These are phyloP conservation scores for Lachancea fermentati DNA, from an alignment of 805 yeast genomes.

Conservation along the genomic window DNA sequence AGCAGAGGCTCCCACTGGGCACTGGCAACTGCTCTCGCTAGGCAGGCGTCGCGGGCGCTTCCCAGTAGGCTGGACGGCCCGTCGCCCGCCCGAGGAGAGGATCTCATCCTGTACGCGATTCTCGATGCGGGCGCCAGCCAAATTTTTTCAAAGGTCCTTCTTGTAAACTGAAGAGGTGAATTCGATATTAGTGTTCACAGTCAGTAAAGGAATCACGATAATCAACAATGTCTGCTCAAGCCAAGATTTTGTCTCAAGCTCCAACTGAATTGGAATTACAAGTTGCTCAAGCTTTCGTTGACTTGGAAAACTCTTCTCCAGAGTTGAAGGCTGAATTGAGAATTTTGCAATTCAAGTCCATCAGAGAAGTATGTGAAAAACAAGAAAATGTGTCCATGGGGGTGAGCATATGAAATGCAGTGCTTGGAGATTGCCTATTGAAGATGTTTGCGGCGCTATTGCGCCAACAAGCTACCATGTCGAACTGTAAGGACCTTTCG, in stretches of 20 bases:
- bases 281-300: constrained; percentile 97
- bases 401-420: no score
- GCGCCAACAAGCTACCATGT: no score
- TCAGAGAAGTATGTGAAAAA: constrained; percentile 69
- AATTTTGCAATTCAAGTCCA: constrained; percentile 97
- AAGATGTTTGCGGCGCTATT: no score
- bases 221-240: constrained; percentile 76
- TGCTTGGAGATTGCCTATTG: no score
- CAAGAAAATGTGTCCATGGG: no score
- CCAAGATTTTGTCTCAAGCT: constrained; percentile 89
- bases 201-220: constrained; percentile 3
- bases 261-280: constrained; percentile 99
- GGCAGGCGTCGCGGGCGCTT: no score
- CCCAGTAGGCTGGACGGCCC: no score
- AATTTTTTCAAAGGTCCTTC: neutral
- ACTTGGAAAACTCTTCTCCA: constrained; percentile 88
- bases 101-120: neutral
- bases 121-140: neutral
- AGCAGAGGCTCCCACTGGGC: neutral
- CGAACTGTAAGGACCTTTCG: no score
- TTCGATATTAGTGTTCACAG: neutral
- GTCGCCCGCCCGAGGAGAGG: neutral
- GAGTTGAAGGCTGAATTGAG: constrained; percentile 97
- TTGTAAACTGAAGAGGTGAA: neutral
- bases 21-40: neutral